A percentile compares a stretch with the other conserved stretches of the same genome.
Conservation (phyloP, 768 basidiomycete genomes). For the Boletus rex-veris region DNA sequence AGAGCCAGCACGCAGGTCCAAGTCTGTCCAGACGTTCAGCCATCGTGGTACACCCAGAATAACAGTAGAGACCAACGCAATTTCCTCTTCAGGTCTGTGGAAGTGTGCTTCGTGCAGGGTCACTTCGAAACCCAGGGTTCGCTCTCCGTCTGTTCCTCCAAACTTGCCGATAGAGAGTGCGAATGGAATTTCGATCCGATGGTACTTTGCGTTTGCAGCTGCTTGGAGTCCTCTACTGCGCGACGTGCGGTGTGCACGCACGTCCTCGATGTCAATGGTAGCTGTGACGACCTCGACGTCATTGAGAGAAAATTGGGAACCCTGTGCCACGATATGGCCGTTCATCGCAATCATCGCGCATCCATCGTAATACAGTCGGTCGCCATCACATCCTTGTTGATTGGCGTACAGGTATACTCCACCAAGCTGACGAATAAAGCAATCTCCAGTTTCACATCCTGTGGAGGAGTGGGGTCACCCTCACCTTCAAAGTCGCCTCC, state of each 20-base stretch:
- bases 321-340: slow-evolving; percentile 89
- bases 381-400: slow-evolving; percentile 98
- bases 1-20: slow-evolving; percentile 99
- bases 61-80: slow-evolving; percentile 63
- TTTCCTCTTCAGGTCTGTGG: slow-evolving; percentile 92
- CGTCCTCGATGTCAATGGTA: slow-evolving; percentile 95
- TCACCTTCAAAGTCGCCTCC: slow-evolving; percentile 92
- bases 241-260: slow-evolving; percentile 81
- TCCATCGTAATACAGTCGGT: slow-evolving; percentile 96
- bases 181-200: slow-evolving; percentile 79
- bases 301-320: slow-evolving; percentile 91
- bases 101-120: slow-evolving; percentile 41
- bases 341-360: slow-evolving; percentile 96
- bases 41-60: neutral
- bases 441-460: neutral
- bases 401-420: slow-evolving; percentile 98
- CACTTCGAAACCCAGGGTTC: slow-evolving; percentile 47
- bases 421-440: slow-evolving; percentile 60
- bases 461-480: neutral
- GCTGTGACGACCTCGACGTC: slow-evolving; percentile 97
- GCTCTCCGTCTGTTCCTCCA: slow-evolving; percentile 56
- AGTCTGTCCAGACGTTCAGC: slow-evolving; percentile 47
- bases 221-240: slow-evolving; percentile 91
- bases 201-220: slow-evolving; percentile 67
- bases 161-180: slow-evolving; percentile 75